Percentiles rank a stretch among this genome's conserved stretches.
Conservation (phyloP, 106 monocot genomes). For the Platanthera guangdongensis region DNA sequence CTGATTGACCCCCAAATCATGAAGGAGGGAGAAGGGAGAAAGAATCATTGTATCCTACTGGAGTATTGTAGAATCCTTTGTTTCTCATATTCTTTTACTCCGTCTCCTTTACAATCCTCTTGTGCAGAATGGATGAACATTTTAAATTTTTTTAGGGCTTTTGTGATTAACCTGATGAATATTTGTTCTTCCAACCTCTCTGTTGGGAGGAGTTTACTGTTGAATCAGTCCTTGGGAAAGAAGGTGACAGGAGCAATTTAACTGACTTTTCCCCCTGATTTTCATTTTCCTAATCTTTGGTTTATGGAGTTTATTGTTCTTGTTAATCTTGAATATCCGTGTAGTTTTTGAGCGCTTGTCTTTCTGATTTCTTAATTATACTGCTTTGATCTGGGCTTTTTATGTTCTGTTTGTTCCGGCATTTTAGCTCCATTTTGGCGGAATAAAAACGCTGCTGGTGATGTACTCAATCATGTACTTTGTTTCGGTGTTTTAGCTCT, state of each 20-base stretch:
- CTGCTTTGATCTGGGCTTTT: too few species aligned
- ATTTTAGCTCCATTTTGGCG: too few species aligned
- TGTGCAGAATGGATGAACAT: not conserved
- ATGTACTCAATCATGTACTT: too few species aligned
- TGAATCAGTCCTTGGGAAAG: not conserved
- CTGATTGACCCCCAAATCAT: not conserved
- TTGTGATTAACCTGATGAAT: constrained; percentile 2
- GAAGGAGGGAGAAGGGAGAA: not conserved
- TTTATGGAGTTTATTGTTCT: not conserved
- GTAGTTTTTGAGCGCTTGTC: too few species aligned
- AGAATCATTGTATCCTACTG: not conserved
- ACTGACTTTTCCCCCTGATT: not conserved
- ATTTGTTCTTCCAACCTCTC: not conserved
- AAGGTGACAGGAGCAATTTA: not conserved
- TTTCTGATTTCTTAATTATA: too few species aligned
- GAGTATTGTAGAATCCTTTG: not conserved
- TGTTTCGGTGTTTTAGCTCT: too few species aligned
- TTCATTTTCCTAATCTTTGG: not conserved
- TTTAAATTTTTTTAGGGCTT: not conserved
- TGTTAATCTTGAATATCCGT: too few species aligned
- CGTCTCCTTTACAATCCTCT: not conserved
- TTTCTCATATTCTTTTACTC: not conserved
- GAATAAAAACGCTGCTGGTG: too few species aligned
- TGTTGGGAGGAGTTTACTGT: not conserved
- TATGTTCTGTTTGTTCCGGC: too few species aligned